phyloP scores from a whole-genome alignment of 116 monocot species.

The Cymodocea nodosa region DNA sequence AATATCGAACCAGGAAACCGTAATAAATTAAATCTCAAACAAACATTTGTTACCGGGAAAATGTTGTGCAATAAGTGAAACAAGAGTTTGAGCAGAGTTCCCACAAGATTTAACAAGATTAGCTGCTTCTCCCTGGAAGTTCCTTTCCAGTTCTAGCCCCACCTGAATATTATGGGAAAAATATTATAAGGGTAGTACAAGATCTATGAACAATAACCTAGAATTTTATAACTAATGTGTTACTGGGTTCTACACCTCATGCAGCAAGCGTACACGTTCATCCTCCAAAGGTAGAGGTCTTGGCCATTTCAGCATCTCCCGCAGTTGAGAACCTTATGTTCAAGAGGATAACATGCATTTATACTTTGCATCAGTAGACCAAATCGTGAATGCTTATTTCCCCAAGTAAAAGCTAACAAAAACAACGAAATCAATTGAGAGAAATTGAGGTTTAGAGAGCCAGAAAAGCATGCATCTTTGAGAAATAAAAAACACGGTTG shows the following conservation, averaged over 20 bases:
- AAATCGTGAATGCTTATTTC: too few relatives aligned
- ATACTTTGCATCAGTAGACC: too few relatives aligned
- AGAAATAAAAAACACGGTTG: constrained; percentile 1
- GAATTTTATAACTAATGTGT: too few relatives aligned
- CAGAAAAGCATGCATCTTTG: too few relatives aligned
- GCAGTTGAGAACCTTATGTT: constrained; percentile 58
- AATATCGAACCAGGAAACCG: too few relatives aligned
- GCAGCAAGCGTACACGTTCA: constrained; percentile 72
- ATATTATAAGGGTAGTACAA: background rate
- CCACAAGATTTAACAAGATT: constrained; percentile 65
- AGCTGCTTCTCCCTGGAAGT: constrained; percentile 69
- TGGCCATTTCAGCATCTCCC: constrained; percentile 75
- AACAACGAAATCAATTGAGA: too few relatives aligned
- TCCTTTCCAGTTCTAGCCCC: constrained; percentile 73
- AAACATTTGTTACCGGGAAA: constrained; percentile 56
- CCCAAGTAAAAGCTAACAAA: too few relatives aligned
- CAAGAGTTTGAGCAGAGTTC: constrained; percentile 72
- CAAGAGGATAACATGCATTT: background rate
- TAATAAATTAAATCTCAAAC: too few relatives aligned
- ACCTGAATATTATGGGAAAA: constrained; percentile 27
- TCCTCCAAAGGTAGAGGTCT: constrained; percentile 79
- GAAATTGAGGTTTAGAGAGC: too few relatives aligned
- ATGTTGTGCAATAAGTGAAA: constrained; percentile 56
- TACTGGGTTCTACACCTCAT: constrained; percentile 23
- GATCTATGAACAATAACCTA: too few relatives aligned